A percentile compares a stretch with the other conserved stretches of the same genome.
Evolutionary conservation across 305 asterid genomes (phyloP).

Genomic region (Lippia alba): DNA sequence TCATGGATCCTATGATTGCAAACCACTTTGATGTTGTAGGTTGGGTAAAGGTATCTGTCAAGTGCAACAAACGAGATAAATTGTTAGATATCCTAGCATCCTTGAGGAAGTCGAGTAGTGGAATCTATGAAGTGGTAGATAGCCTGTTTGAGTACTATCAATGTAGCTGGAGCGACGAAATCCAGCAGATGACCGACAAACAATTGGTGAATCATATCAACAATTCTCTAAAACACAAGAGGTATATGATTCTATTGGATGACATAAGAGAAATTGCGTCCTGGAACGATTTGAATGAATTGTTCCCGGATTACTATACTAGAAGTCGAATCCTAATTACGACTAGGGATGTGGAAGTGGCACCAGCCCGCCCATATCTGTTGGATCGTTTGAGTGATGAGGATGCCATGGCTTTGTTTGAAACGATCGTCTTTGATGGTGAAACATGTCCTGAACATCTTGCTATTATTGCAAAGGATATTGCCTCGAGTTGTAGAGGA

Average conservation of each 20-base stretch:
- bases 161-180: not conserved
- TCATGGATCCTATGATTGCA: no score
- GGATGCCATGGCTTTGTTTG: no score
- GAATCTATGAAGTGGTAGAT: no score
- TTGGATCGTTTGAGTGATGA: no score
- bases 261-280: constrained; percentile 17
- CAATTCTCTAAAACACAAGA: not conserved
- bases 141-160: no score
- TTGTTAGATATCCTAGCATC: not conserved
- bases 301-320: not conserved
- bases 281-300: constrained; percentile 4
- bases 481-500: no score
- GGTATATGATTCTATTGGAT: constrained; percentile 31
- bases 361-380: not conserved
- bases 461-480: no score
- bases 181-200: not conserved
- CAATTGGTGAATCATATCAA: constrained; percentile 1
- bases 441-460: no score
- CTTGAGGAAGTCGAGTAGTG: no score
- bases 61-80: not conserved
- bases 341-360: not conserved
- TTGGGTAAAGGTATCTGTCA: not conserved
- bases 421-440: no score
- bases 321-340: constrained; percentile 13
- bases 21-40: not conserved